Evolutionary conservation across 2,329 filamentous ascomycete species (phyloP), one percentile per base, ranked within the genome.

Genomic region (Pseudocercospora fijiensis): DNA sequence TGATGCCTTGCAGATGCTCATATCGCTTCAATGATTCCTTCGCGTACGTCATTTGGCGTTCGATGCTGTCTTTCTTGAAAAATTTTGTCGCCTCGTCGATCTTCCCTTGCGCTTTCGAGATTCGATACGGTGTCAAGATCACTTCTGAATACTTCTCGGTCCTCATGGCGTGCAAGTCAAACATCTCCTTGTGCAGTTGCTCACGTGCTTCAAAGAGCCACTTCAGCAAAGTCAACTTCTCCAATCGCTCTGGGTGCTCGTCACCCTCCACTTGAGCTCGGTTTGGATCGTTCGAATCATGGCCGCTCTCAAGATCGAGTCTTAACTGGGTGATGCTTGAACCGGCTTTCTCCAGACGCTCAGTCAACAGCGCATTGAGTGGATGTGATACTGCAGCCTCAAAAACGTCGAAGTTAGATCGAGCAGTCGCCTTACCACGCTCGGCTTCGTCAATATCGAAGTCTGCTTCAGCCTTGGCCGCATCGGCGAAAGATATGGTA

Each of bases 121-220:
- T 86, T 1, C 89, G 82, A 45, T 96, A 97, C 0, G 94, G 93
- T 4, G 88, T 86, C 7, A 96, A 80, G 7, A 97, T 90, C 71
- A 97, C 89, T 60, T 90, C 87, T 69, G 90, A 88, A 77, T 96
- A 98, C 33, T 91, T 88, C 63, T 92, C 86, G 72, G 96, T 73
- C 58, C 93, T 90, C 75, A 93, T 91, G 20, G 88, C 88, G 33
- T 96, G 85, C 10, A 98, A 80, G 70, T 96, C 90, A 73, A 92
- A 96, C 59, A 94, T 85, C 71, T 92, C 90, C 49, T 91, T 88
- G 78, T 98, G 89, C 8, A 98, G 83, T 53, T 86, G 84, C 78
- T 99, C 95, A n/a, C 93, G 88, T 0, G 90, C 90, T 76, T 99
- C 95, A 71, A 97, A 98, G 8, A 98, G 87, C 93, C 95, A 98